phyloP scores from a whole-genome alignment of 495 filamentous ascomycete species.

The Penicillium daleae region DNA sequence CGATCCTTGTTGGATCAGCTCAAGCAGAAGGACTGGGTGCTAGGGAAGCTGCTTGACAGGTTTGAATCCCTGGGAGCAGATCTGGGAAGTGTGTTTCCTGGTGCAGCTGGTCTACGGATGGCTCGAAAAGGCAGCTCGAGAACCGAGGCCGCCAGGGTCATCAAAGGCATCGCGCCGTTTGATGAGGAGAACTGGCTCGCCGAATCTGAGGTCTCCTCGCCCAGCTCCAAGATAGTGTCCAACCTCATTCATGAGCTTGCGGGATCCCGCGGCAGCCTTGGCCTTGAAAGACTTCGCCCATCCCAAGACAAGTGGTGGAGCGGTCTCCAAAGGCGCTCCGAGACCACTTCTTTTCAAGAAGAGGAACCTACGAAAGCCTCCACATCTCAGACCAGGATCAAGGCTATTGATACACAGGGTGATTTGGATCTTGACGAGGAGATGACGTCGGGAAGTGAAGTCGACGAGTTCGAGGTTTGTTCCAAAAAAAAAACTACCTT shows the following conservation, averaged over 20 bases:
- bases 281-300: slow-evolving; percentile 19
- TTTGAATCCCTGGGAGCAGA: slow-evolving; percentile 71
- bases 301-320: slow-evolving; percentile 47
- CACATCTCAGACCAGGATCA: neutral
- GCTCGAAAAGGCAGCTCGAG: slow-evolving; percentile 39
- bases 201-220: slow-evolving; percentile 25
- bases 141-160: slow-evolving; percentile 41
- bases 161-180: slow-evolving; percentile 53
- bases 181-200: slow-evolving; percentile 47
- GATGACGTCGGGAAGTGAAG: slow-evolving; percentile 30
- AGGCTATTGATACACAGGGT: slow-evolving; percentile 1
- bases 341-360: slow-evolving; percentile 10
- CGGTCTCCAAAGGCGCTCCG: slow-evolving; percentile 22
- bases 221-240: slow-evolving; percentile 25
- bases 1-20: slow-evolving; percentile 60
- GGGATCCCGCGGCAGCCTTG: slow-evolving; percentile 3
- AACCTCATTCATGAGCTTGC: slow-evolving; percentile 35
- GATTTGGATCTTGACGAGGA: slow-evolving; percentile 24
- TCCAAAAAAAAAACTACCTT: neutral
- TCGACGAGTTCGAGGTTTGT: slow-evolving; percentile 46
- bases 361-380: neutral
- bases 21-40: slow-evolving; percentile 77
- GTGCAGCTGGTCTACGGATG: slow-evolving; percentile 52
- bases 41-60: slow-evolving; percentile 76
- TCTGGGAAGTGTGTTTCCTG: slow-evolving; percentile 70